Evolutionary conservation across 2,329 filamentous ascomycete genomes (phyloP).

Genomic region (Xylaria sp.): DNA sequence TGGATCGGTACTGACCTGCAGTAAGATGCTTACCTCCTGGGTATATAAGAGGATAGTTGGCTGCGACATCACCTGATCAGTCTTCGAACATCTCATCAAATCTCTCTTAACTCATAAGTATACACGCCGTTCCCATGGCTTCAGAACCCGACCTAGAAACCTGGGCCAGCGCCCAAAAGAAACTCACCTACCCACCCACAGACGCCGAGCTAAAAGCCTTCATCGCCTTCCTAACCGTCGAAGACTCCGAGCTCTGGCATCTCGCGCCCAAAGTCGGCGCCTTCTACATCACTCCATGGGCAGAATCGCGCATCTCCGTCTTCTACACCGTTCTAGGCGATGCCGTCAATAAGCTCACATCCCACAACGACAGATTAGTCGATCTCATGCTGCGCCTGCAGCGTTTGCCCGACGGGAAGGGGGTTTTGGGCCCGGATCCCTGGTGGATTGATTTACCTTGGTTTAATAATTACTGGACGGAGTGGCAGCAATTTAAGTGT

Average conservation of each 20-base stretch:
- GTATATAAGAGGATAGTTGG: no score
- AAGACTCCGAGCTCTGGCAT: slow-evolving; percentile 6
- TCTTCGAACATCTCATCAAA: no score
- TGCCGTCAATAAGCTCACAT: slow-evolving; percentile 13
- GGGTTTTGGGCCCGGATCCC: slow-evolving; percentile 12
- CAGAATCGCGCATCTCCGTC: slow-evolving; percentile 9
- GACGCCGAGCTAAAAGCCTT: slow-evolving; percentile 11
- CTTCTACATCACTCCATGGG: slow-evolving; percentile 12
- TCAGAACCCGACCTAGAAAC: slow-evolving; percentile 9
- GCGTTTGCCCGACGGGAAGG: slow-evolving; percentile 14
- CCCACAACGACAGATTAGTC: slow-evolving; percentile 16
- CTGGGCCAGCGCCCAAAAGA: slow-evolving; percentile 12
- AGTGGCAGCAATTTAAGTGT: slow-evolving; percentile 16
- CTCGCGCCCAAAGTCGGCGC: slow-evolving; percentile 9
- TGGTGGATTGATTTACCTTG: slow-evolving; percentile 15
- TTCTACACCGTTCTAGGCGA: slow-evolving; percentile 14
- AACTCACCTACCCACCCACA: slow-evolving; percentile 8
- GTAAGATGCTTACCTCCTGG: no score
- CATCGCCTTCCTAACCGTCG: slow-evolving; percentile 7
- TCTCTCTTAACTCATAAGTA: no score
- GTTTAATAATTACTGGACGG: slow-evolving; percentile 17
- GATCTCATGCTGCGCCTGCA: slow-evolving; percentile 14
- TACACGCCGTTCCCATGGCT: no score
- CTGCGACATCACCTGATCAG: no score
- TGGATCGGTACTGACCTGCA: no score